Evolutionary conservation across 2,329 filamentous ascomycete species (phyloP).

Genomic region (Botrytis cinerea): DNA sequence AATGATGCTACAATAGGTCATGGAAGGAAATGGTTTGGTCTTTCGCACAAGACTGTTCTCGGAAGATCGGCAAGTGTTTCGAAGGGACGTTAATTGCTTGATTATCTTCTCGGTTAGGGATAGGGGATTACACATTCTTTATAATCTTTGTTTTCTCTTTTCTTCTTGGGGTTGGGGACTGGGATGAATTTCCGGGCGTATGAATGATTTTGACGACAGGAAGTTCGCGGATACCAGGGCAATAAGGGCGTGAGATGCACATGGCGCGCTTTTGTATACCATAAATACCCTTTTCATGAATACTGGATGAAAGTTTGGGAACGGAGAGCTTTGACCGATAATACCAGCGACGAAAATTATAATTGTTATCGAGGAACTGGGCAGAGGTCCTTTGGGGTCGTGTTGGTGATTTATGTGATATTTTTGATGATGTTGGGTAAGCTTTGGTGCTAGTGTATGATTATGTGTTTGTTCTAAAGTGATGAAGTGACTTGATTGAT

Average conservation of each 20-base stretch:
- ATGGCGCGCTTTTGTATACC: constrained; percentile 20
- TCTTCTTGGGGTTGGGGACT: not conserved
- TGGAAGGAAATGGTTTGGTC: constrained; percentile 31
- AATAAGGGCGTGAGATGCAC: not conserved
- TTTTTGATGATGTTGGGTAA: not conserved
- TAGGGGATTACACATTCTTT: not conserved
- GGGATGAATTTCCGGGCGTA: not conserved
- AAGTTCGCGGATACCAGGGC: not conserved
- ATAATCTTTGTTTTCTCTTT: not conserved
- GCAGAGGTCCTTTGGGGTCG: not conserved
- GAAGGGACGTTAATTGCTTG: not conserved
- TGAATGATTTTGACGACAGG: not conserved
- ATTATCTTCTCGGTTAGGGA: not conserved
- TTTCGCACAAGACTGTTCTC: constrained; percentile 17
- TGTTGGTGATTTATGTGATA: not conserved
- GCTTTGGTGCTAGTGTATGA: not conserved
- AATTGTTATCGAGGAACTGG: not conserved
- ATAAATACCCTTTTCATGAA: constrained; percentile 4
- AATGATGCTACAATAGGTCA: not conserved
- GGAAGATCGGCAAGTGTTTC: constrained; percentile 15
- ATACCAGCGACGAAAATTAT: not conserved
- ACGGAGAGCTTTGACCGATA: not conserved
- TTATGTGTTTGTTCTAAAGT: not conserved
- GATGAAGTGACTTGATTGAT: not conserved
- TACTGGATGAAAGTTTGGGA: not conserved